A percentile compares a stretch with the other conserved stretches of the same genome.
phyloP scores from a whole-genome alignment of 345 rosid genomes.

The Citrus medica region DNA sequence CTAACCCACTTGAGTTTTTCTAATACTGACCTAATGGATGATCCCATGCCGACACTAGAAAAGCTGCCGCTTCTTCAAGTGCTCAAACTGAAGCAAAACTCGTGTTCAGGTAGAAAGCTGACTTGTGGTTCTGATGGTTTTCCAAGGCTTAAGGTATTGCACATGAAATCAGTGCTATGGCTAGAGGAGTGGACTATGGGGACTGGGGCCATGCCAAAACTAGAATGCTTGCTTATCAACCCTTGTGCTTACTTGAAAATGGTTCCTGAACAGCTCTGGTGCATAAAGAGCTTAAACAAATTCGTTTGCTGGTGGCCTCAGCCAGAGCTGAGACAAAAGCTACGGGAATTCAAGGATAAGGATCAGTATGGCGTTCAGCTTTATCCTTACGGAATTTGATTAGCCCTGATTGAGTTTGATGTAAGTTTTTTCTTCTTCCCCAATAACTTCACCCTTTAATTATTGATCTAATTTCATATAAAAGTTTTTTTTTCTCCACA shows the following conservation, averaged over 20 bases:
- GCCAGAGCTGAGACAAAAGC: background rate
- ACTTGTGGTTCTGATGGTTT: background rate
- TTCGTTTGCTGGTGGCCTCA: background rate
- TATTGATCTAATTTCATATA: background rate
- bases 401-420: background rate
- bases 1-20: background rate
- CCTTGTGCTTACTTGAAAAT: background rate
- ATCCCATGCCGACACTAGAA: background rate
- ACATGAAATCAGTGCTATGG: conserved; percentile 2
- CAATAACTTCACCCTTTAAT: background rate
- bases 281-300: background rate
- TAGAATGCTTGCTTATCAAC: background rate
- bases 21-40: background rate
- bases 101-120: background rate
- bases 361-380: background rate
- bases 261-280: background rate
- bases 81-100: background rate
- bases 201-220: background rate
- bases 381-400: background rate
- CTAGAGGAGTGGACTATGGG: conserved; percentile 2
- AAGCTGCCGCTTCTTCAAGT: background rate
- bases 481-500: background rate
- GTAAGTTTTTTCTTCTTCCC: background rate
- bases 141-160: background rate
- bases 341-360: background rate